Conservation (phyloP, 2,329 filamentous ascomycete genomes). For the Chaetomium strumarium region DNA sequence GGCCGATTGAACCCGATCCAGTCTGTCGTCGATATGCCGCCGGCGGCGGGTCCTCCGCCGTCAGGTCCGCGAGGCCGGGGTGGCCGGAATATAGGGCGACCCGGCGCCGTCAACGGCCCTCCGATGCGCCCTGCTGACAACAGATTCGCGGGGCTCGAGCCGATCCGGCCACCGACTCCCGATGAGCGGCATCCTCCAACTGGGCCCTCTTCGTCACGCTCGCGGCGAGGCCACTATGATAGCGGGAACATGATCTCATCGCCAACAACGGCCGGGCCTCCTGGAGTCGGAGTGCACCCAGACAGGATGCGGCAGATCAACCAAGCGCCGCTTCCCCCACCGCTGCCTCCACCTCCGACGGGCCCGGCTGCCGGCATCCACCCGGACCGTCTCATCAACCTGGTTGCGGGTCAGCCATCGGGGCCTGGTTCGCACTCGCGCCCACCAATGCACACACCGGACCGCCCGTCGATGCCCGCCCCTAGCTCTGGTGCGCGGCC, state of each 20-base stretch:
- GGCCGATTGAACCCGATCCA: constrained; percentile 53
- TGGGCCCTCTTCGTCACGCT: constrained; percentile 46
- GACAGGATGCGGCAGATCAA: constrained; percentile 40
- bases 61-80: constrained; percentile 39
- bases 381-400: constrained; percentile 46
- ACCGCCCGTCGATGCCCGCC: constrained; percentile 21
- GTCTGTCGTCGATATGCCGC: constrained; percentile 42
- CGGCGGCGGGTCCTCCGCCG: constrained; percentile 57
- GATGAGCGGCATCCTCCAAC: constrained; percentile 46
- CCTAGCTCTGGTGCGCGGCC: constrained; percentile 25
- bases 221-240: constrained; percentile 42
- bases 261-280: constrained; percentile 20
- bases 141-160: constrained; percentile 37
- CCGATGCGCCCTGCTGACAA: constrained; percentile 39
- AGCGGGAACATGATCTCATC: constrained; percentile 18
- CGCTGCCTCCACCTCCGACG: constrained; percentile 18
- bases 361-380: constrained; percentile 38
- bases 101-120: constrained; percentile 32
- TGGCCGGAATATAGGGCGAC: constrained; percentile 32
- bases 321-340: constrained; percentile 14
- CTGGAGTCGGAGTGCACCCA: constrained; percentile 31
- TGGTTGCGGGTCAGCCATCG: constrained; percentile 34
- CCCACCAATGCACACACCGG: constrained; percentile 26
- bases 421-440: constrained; percentile 20
- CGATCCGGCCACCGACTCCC: constrained; percentile 39